A percentile compares a stretch with the other conserved stretches of the same genome.
phyloP scores from a whole-genome alignment of 2,329 filamentous ascomycete species.

The Penicillium decumbens region DNA sequence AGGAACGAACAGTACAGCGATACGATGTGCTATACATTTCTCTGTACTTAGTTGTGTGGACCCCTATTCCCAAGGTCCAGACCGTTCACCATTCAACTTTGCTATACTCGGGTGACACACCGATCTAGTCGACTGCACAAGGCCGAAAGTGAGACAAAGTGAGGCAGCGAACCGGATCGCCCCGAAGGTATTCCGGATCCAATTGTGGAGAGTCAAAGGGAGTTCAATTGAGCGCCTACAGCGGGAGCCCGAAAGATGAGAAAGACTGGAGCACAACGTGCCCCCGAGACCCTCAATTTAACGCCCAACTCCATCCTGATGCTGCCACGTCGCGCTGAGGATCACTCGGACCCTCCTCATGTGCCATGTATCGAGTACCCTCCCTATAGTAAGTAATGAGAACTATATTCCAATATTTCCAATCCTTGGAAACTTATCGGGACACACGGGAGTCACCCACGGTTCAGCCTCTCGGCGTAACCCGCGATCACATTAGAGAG shows the following conservation, averaged over 20 bases:
- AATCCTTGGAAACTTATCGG: not conserved
- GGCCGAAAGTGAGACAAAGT: constrained; percentile 25
- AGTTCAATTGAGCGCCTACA: constrained; percentile 15
- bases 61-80: not conserved
- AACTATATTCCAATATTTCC: not conserved
- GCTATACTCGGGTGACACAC: constrained; percentile 1
- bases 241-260: constrained; percentile 12
- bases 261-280: not conserved
- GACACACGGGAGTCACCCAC: constrained; percentile 5
- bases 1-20: not conserved
- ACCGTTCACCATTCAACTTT: not conserved
- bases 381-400: too few species aligned
- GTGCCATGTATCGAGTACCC: not conserved
- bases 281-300: not conserved
- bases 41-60: too few species aligned
- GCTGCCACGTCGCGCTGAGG: constrained; percentile 22
- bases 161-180: constrained; percentile 39
- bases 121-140: constrained; percentile 13
- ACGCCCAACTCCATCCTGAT: constrained; percentile 6
- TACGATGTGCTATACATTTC: not conserved
- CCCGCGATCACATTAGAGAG: not conserved
- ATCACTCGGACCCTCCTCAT: constrained; percentile 16
- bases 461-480: not conserved
- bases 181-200: constrained; percentile 19
- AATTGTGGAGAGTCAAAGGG: not conserved